Evolutionary conservation across 805 yeast genomes (phyloP).

Genomic region (Nematodospora valgi): DNA sequence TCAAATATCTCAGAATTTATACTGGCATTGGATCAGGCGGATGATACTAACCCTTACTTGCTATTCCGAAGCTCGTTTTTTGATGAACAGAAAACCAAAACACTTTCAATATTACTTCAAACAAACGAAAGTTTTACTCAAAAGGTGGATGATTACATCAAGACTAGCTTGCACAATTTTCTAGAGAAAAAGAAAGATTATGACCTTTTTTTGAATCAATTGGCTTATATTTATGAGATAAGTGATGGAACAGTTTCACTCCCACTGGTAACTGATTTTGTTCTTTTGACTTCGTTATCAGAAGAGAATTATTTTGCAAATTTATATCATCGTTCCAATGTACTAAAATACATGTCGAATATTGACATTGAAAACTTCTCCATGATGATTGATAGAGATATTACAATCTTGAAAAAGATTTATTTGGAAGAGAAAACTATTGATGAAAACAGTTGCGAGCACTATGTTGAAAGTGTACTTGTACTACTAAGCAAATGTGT

Average conservation of each 20-base stretch:
- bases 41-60: constrained; percentile 7
- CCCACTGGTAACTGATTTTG: constrained; percentile 18
- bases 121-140: not conserved
- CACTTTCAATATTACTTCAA: not conserved
- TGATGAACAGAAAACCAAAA: constrained; percentile 1
- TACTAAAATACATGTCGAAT: constrained; percentile 1
- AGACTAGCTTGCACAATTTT: not conserved
- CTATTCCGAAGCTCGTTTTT: constrained; percentile 4
- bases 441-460: not conserved
- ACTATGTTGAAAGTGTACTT: constrained; percentile 1
- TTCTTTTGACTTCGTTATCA: not conserved
- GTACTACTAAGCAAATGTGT: too few species aligned
- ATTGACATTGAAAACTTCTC: not conserved
- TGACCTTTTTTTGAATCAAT: constrained; percentile 10
- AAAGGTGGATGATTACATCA: constrained; percentile 2
- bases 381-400: constrained; percentile 4
- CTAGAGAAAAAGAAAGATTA: constrained; percentile 9
- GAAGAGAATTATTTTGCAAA: not conserved
- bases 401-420: not conserved
- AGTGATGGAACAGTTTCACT: constrained; percentile 13
- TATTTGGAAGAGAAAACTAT: not conserved
- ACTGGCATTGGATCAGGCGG: not conserved
- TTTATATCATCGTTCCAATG: not conserved
- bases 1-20: not conserved
- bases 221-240: constrained; percentile 10